A percentile compares a stretch with the other conserved stretches of the same genome.
phyloP scores from a whole-genome alignment of 352 stramenopile species.

The Pythium volutum region DNA sequence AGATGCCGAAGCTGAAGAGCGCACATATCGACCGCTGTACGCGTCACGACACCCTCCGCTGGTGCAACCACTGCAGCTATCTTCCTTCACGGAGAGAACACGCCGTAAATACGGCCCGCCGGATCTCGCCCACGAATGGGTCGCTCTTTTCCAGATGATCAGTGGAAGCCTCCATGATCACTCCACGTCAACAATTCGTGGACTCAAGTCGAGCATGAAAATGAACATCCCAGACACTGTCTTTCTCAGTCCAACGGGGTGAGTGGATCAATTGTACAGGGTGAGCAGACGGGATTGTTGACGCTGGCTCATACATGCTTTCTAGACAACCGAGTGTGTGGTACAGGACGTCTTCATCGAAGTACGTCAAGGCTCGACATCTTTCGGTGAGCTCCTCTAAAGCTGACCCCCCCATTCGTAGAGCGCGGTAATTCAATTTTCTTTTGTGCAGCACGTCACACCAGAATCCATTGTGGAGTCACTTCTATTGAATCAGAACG shows the following conservation, averaged over 20 bases:
- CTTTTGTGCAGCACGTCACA: slow-evolving; percentile 44
- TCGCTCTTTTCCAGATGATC: slow-evolving; percentile 54
- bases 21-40: slow-evolving; percentile 33
- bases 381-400: slow-evolving; percentile 33
- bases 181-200: neutral
- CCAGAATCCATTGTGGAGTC: slow-evolving; percentile 37
- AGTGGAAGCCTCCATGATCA: neutral
- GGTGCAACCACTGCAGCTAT: slow-evolving; percentile 45
- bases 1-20: neutral
- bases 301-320: neutral
- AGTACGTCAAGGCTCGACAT: slow-evolving; percentile 36
- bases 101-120: slow-evolving; percentile 25
- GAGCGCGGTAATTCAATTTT: no score
- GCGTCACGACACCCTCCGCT: slow-evolving; percentile 42
- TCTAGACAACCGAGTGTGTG: slow-evolving; percentile 52
- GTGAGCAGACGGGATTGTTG: no score
- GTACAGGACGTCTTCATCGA: slow-evolving; percentile 51
- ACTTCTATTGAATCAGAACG: neutral
- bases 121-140: slow-evolving; percentile 60
- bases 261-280: neutral
- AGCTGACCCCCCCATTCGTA: no score
- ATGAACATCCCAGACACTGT: slow-evolving; percentile 59
- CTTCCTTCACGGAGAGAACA: slow-evolving; percentile 36
- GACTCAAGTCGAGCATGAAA: slow-evolving; percentile 31
- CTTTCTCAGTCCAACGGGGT: slow-evolving; percentile 58